Evolutionary conservation across 1,284 basidiomycete genomes (phyloP).

Genomic region (Hymenochaete sp.): DNA sequence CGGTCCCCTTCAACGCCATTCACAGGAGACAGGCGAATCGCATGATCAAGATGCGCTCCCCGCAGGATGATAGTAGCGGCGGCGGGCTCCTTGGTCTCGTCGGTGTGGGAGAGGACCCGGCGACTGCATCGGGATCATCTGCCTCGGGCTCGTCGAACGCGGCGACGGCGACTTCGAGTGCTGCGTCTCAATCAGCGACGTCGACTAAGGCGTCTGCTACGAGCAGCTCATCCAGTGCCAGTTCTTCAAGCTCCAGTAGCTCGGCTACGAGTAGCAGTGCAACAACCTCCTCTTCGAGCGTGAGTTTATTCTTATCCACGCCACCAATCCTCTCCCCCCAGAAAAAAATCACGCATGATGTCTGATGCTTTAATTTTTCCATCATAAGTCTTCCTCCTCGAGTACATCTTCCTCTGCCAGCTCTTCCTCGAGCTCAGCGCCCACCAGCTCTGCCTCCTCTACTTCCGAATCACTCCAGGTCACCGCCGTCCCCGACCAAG

Average conservation of each 20-base stretch:
- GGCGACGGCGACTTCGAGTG: slow-evolving; percentile 15
- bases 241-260: slow-evolving; percentile 17
- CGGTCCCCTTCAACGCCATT: slow-evolving; percentile 22
- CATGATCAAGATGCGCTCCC: slow-evolving; percentile 62
- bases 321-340: not conserved
- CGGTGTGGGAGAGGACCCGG: slow-evolving; percentile 12
- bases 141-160: slow-evolving; percentile 10
- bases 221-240: slow-evolving; percentile 1
- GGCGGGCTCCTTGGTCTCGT: slow-evolving; percentile 23
- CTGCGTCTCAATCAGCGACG: slow-evolving; percentile 9
- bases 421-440: slow-evolving; percentile 18
- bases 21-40: slow-evolving; percentile 55
- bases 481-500: slow-evolving; percentile 13
- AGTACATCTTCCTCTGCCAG: slow-evolving; percentile 23
- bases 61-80: no score
- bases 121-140: not conserved
- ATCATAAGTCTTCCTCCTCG: slow-evolving; percentile 21
- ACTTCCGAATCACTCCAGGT: slow-evolving; percentile 19
- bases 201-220: slow-evolving; percentile 9
- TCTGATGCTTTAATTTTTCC: not conserved
- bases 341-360: not conserved
- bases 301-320: not conserved
- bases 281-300: not conserved
- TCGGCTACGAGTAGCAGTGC: slow-evolving; percentile 11
- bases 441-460: slow-evolving; percentile 18